phyloP scores from a whole-genome alignment of 768 basidiomycete species.

The Rhodosporidiobolus sp. region DNA sequence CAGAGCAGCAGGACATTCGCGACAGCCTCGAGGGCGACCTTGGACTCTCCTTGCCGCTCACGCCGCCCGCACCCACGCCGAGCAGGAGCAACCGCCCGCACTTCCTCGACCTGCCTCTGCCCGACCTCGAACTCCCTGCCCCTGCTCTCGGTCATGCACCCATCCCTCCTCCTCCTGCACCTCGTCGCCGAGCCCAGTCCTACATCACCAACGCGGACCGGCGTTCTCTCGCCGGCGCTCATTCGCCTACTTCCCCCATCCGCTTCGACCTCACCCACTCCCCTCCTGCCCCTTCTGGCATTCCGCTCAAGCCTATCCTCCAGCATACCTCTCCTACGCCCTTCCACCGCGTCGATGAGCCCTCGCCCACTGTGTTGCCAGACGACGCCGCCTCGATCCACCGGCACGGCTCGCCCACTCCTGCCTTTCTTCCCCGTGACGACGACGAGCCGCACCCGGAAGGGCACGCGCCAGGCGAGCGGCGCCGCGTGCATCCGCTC shows the following conservation, averaged over 20 bases:
- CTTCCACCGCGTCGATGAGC: not conserved
- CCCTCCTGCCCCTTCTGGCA: not conserved
- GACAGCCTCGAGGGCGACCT: slow-evolving; percentile 31
- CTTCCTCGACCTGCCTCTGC: slow-evolving; percentile 26
- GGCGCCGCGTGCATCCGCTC: slow-evolving; percentile 35
- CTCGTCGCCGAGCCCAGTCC: not conserved
- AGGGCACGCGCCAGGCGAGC: not conserved
- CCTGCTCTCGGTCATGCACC: slow-evolving; percentile 16
- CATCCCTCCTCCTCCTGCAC: not conserved
- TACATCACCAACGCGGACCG: not conserved
- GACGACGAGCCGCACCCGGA: slow-evolving; percentile 33
- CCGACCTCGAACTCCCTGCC: slow-evolving; percentile 24
- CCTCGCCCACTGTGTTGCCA: not conserved
- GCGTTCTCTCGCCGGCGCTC: not conserved
- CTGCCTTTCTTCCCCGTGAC: slow-evolving; percentile 24
- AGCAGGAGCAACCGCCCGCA: not conserved
- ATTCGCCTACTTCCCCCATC: slow-evolving; percentile 9
- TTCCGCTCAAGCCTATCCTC: slow-evolving; percentile 24
- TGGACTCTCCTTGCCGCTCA: too few species aligned
- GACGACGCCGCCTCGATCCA: slow-evolving; percentile 13
- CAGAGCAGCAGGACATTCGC: slow-evolving; percentile 15
- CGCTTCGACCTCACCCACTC: slow-evolving; percentile 29
- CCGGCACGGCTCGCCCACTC: slow-evolving; percentile 15
- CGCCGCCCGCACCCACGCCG: not conserved
- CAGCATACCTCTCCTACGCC: not conserved